phyloP scores from a whole-genome alignment of 1,284 basidiomycete species.

The Pseudozyma pruni region DNA sequence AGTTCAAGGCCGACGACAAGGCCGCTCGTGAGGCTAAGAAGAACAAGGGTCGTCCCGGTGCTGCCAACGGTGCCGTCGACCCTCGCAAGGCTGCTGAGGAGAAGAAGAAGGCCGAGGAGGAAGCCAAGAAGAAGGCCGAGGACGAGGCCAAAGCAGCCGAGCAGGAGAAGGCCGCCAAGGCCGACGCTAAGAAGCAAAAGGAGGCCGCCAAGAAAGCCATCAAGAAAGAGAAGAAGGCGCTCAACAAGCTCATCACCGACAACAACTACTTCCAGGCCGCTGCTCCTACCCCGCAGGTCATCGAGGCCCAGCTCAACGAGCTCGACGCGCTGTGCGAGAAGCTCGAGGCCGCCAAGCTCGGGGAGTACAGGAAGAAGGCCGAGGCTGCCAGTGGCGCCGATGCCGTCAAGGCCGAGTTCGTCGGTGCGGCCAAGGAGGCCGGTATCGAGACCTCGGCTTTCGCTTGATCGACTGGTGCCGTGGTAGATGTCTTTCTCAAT shows the following conservation, averaged over 20 bases:
- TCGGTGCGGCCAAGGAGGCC: constrained; percentile 70
- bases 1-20: constrained; percentile 96
- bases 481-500: too few species aligned
- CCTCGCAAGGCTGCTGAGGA: constrained; percentile 58
- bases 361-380: constrained; percentile 71
- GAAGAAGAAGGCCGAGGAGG: constrained; percentile 74
- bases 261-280: constrained; percentile 73
- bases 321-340: constrained; percentile 71
- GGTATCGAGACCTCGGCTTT: constrained; percentile 59
- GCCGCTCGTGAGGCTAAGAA: constrained; percentile 94
- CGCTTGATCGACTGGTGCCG: constrained; percentile 18
- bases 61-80: constrained; percentile 57
- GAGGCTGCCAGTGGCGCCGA: constrained; percentile 62
- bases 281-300: constrained; percentile 69
- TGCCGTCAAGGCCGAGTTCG: constrained; percentile 70
- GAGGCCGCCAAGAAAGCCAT: constrained; percentile 71
- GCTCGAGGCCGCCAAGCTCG: constrained; percentile 71
- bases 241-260: constrained; percentile 70
- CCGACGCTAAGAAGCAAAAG: constrained; percentile 93
- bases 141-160: constrained; percentile 74
- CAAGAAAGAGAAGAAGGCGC: constrained; percentile 66
- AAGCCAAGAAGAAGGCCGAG: constrained; percentile 77
- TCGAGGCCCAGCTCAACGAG: constrained; percentile 73
- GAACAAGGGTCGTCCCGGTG: constrained; percentile 71
- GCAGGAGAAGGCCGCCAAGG: constrained; percentile 73